A percentile compares a stretch with the other conserved stretches of the same genome.
Evolutionary conservation across 805 yeast genomes (phyloP).

Genomic region (Clavispora carvajalis): DNA sequence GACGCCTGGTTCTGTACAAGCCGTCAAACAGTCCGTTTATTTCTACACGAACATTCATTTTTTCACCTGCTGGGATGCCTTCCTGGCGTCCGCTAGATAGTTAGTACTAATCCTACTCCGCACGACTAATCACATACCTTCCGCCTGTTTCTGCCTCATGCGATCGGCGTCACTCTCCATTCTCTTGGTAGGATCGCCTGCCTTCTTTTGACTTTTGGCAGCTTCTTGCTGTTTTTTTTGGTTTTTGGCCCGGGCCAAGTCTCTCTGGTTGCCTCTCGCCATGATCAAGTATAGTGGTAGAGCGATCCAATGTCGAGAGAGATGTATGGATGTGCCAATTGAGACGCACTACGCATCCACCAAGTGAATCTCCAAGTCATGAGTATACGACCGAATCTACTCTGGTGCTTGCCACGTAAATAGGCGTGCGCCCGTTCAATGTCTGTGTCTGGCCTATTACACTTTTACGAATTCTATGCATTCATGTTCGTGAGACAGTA

Average conservation of each 20-base stretch:
- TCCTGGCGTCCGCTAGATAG: slow-evolving; percentile 44
- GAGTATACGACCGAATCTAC: too few species aligned
- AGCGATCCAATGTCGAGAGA: background rate
- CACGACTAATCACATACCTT: slow-evolving; percentile 45
- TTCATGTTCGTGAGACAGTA: too few species aligned
- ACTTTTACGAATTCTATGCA: too few species aligned
- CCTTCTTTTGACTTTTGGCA: slow-evolving; percentile 53
- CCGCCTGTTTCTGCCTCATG: slow-evolving; percentile 83
- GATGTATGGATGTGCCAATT: background rate
- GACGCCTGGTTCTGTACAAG: too few species aligned
- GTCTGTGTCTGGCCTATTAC: too few species aligned
- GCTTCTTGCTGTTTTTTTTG: slow-evolving; percentile 69
- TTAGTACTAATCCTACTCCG: background rate
- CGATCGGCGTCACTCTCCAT: slow-evolving; percentile 87
- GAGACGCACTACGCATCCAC: too few species aligned
- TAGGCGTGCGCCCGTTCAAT: too few species aligned
- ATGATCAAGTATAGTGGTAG: slow-evolving; percentile 29
- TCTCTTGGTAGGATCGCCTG: slow-evolving; percentile 82
- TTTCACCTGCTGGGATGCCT: slow-evolving; percentile 61
- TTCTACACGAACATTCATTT: slow-evolving; percentile 27
- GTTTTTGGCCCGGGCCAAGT: slow-evolving; percentile 85
- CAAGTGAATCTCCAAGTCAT: too few species aligned
- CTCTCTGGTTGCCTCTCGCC: slow-evolving; percentile 98
- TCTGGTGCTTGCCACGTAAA: too few species aligned
- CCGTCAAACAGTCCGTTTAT: background rate